These are phyloP conservation scores for Fennellomyces sp. DNA, from an alignment of 371 early-diverging fungal species.

Conservation along the genomic window DNA sequence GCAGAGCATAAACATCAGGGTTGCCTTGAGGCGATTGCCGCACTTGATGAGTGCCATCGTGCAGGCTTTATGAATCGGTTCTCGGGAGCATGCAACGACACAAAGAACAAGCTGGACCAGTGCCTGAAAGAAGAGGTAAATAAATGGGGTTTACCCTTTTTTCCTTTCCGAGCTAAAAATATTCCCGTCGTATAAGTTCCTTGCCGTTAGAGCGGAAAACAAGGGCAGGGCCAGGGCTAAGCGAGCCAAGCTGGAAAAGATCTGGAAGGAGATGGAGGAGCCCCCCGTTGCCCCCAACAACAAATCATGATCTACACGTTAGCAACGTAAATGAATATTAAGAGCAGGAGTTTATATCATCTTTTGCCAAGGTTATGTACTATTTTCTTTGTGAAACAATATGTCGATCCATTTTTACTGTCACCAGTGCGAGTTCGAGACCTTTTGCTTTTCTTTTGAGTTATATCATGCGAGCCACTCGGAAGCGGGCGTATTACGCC, in stretches of 20 bases:
- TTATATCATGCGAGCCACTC: neutral
- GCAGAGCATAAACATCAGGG: conserved; percentile 46
- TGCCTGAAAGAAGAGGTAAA: conserved; percentile 49
- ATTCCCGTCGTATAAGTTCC: no score
- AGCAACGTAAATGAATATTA: neutral
- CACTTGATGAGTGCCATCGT: conserved; percentile 45
- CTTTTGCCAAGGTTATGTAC: neutral
- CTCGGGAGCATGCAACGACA: conserved; percentile 44
- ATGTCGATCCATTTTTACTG: neutral
- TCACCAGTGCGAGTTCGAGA: neutral
- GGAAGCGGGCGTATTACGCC: neutral
- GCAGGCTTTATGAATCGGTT: conserved; percentile 50
- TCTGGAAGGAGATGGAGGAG: conserved; percentile 54
- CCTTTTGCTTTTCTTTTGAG: neutral
- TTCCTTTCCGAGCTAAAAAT: neutral
- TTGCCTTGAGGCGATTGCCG: conserved; percentile 44
- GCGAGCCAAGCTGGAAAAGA: conserved; percentile 41
- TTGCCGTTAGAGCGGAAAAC: conserved; percentile 36
- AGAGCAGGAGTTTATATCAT: neutral
- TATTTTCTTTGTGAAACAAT: neutral
- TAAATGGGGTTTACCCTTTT: neutral
- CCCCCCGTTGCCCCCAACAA: conserved; percentile 32
- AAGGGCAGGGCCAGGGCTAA: conserved; percentile 39
- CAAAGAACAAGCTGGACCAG: conserved; percentile 37
- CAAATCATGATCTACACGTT: no score